Base-by-base conservation (phyloP, 345 rosid genomes). In the Camelina neglecta region DNA sequence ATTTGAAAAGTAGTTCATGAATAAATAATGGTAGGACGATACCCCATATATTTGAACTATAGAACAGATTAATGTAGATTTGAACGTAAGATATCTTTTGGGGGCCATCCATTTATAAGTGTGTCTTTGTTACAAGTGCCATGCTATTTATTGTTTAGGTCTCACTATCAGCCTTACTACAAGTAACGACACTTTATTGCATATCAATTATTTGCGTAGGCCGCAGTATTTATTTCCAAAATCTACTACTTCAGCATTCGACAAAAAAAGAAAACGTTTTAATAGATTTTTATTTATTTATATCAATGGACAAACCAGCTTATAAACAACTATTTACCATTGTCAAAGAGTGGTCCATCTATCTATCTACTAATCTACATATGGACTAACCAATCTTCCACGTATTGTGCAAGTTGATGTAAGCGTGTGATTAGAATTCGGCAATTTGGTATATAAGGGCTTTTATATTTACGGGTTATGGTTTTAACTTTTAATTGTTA, bases 91-190 rank as follows among this genome's bases (percentile, higher is more conserved):
- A 36, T 64, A 44, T 54, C 11, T 35, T 73, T 31, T 24, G 11
- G 69, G 45, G 69, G 20, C 54, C 64, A 63, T 63, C 56, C 35
- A 29, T 29, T 61, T 12, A 50, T 50, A 54, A 31, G 65, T 60
- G 13, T 51, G 61, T 60, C 60, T 60, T 62, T 73, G 69, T 29
- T 62, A 53, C 10, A 60, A 49, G 60, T 61, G 75, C 23, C 63
- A 63, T 41, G 63, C 45, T 73, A 73, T 63, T 53, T 53, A 63
- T 63, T 73, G 45, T 20, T 16, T 53, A 62, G 33, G 23, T 53
- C 63, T 41, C 11, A 39, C 24, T 23, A 23, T 13, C 33, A 41
- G 3, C 29, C 20, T 18, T 18, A 18, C 18, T 3, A 47, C 47
- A 18, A 66, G 20, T 50, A 33, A 66, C 54, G 20, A 50, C 55